Evolutionary conservation across 208 protist species (phyloP).

Genomic region (Acanthamoeba castellanii): DNA sequence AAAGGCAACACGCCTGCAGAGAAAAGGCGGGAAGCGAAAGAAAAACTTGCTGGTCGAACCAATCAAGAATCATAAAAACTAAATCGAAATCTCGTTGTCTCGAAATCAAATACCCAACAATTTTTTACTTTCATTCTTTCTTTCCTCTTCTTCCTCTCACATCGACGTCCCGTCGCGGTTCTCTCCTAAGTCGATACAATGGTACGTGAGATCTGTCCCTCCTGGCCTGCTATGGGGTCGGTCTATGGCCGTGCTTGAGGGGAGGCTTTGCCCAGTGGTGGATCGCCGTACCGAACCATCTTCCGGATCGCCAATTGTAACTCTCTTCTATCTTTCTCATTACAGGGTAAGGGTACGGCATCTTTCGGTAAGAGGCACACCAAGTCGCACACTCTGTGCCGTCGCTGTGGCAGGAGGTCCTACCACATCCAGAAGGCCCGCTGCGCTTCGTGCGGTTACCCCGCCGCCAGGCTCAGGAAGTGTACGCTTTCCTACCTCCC

Average conservation of each 20-base stretch:
- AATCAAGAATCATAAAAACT: neutral
- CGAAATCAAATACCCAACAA: slow-evolving; percentile 27
- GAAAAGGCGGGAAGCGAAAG: slow-evolving; percentile 10
- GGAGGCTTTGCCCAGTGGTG: no score
- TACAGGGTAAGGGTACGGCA: slow-evolving; percentile 93
- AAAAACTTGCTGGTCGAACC: neutral
- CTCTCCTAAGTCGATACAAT: slow-evolving; percentile 46
- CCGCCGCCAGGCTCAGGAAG: slow-evolving; percentile 95
- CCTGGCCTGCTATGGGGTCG: neutral
- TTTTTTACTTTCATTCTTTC: slow-evolving; percentile 22
- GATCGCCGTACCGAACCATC: no score
- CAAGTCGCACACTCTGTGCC: slow-evolving; percentile 98
- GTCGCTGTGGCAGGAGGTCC: slow-evolving; percentile 96
- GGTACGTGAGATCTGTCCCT: slow-evolving; percentile 1
- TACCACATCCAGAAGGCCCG: slow-evolving; percentile 98
- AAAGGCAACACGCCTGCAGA: neutral
- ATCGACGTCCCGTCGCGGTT: slow-evolving; percentile 10
- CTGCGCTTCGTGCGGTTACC: slow-evolving; percentile 99
- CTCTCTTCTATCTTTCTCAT: neutral
- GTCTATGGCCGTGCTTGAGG: neutral
- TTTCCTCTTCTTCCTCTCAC: slow-evolving; percentile 37
- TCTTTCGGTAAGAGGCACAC: slow-evolving; percentile 92
- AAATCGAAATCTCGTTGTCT: neutral
- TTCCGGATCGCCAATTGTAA: neutral
- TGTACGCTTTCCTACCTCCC: slow-evolving; percentile 81